Percentiles rank a stretch among this genome's conserved stretches.
Evolutionary conservation across 768 basidiomycete genomes (phyloP).

Genomic region (Lactarius trivialis): DNA sequence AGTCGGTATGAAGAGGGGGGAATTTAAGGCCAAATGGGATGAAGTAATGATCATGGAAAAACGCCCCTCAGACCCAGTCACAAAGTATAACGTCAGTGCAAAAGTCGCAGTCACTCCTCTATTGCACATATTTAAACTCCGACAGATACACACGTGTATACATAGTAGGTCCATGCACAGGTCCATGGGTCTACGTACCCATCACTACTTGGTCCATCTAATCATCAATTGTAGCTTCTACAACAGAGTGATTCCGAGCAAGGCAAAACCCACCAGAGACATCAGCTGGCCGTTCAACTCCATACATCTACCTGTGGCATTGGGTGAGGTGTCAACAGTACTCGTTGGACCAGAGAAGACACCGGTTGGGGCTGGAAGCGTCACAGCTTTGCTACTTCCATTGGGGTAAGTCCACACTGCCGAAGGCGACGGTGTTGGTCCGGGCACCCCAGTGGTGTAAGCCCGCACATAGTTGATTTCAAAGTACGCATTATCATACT

Average conservation of each 20-base stretch:
- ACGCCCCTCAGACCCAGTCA: not conserved
- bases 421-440: constrained; percentile 22
- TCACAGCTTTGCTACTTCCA: constrained; percentile 3
- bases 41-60: constrained; percentile 1
- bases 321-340: not conserved
- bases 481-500: constrained; percentile 56
- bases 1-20: constrained; percentile 9
- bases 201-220: not conserved
- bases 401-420: constrained; percentile 1
- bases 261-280: constrained; percentile 5
- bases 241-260: not conserved
- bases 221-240: not conserved
- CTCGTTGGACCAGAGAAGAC: not conserved
- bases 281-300: not conserved
- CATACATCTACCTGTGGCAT: not conserved
- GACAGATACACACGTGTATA: not conserved
- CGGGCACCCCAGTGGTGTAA: constrained; percentile 36
- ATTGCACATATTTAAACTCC: not conserved
- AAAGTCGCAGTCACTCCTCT: not conserved
- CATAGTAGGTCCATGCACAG: not conserved
- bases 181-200: not conserved
- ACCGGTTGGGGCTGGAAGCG: constrained; percentile 8
- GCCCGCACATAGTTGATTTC: constrained; percentile 61
- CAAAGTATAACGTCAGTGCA: not conserved
- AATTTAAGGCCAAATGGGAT: constrained; percentile 5